Percentiles rank a stretch among this genome's conserved stretches.
Evolutionary conservation across 73 alveolate species (phyloP).

Genomic region (Blepharisma japonicum): DNA sequence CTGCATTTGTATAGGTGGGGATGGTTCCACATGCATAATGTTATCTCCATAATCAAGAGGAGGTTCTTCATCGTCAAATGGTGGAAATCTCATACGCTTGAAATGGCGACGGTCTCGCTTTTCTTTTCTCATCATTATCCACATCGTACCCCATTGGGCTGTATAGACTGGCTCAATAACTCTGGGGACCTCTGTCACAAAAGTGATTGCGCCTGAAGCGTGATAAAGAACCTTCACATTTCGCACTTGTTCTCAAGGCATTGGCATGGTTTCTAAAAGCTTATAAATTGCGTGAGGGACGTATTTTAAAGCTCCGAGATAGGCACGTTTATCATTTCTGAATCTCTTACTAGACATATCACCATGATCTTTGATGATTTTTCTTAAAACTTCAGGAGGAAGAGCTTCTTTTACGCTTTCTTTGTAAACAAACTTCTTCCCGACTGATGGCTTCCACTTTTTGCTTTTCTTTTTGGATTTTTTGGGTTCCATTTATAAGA

Average conservation of each 20-base stretch:
- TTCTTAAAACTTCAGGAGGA: slow-evolving; percentile 74
- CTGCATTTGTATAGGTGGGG: slow-evolving; percentile 99
- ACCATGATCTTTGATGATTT: slow-evolving; percentile 98
- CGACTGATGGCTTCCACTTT: slow-evolving; percentile 36
- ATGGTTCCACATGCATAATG: slow-evolving; percentile 96
- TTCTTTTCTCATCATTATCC: slow-evolving; percentile 99
- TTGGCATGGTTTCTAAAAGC: slow-evolving; percentile 98
- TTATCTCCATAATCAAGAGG: slow-evolving; percentile 99
- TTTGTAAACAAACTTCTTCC: slow-evolving; percentile 60
- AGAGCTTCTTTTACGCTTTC: slow-evolving; percentile 62
- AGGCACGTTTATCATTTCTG: slow-evolving; percentile 83
- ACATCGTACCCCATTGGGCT: slow-evolving; percentile 99
- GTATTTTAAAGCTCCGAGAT: slow-evolving; percentile 97
- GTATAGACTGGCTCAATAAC: slow-evolving; percentile 99
- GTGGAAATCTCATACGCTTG: slow-evolving; percentile 99
- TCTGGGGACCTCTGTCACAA: slow-evolving; percentile 97
- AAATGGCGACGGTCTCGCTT: slow-evolving; percentile 99
- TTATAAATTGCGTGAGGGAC: slow-evolving; percentile 99
- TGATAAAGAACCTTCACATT: slow-evolving; percentile 96
- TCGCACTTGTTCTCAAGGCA: slow-evolving; percentile 99
- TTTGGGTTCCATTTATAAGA: neutral
- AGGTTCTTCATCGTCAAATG: slow-evolving; percentile 99
- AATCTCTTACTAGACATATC: slow-evolving; percentile 98
- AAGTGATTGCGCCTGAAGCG: slow-evolving; percentile 99
- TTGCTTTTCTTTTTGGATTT: neutral